phyloP scores from a whole-genome alignment of 2,329 filamentous ascomycete species.

The Pestalotiopsis fici region DNA sequence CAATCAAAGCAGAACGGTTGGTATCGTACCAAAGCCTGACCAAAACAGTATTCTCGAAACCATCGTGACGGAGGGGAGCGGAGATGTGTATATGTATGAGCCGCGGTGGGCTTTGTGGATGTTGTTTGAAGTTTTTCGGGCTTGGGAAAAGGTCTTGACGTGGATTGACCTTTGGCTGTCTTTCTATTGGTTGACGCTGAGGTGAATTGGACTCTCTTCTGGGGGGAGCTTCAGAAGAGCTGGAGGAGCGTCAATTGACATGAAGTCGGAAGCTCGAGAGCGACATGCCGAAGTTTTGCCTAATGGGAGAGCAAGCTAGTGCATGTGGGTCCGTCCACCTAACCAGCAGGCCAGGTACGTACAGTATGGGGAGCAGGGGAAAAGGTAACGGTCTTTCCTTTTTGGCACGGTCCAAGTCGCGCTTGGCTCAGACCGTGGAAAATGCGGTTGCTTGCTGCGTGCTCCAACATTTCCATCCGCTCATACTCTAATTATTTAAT shows the following conservation, averaged over 20 bases:
- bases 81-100: conserved; percentile 18
- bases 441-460: neutral
- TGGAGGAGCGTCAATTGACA: conserved; percentile 1
- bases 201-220: conserved; percentile 1
- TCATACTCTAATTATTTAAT: neutral
- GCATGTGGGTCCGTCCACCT: too few relatives aligned
- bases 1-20: conserved; percentile 6
- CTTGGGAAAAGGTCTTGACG: neutral
- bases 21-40: conserved; percentile 82
- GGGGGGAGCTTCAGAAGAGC: neutral
- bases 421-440: neutral
- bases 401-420: conserved; percentile 5
- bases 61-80: conserved; percentile 43
- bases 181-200: neutral
- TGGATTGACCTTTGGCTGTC: neutral
- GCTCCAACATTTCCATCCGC: neutral
- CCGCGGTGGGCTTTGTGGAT: conserved; percentile 18
- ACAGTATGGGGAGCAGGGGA: neutral
- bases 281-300: conserved; percentile 7
- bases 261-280: conserved; percentile 1
- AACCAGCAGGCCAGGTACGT: neutral
- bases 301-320: neutral
- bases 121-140: neutral
- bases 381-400: neutral
- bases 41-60: conserved; percentile 75